A percentile compares a stretch with the other conserved stretches of the same genome.
These are phyloP conservation scores for Apiosordaria backusii DNA, from an alignment of 495 filamentous ascomycete species.

Conservation along the genomic window DNA sequence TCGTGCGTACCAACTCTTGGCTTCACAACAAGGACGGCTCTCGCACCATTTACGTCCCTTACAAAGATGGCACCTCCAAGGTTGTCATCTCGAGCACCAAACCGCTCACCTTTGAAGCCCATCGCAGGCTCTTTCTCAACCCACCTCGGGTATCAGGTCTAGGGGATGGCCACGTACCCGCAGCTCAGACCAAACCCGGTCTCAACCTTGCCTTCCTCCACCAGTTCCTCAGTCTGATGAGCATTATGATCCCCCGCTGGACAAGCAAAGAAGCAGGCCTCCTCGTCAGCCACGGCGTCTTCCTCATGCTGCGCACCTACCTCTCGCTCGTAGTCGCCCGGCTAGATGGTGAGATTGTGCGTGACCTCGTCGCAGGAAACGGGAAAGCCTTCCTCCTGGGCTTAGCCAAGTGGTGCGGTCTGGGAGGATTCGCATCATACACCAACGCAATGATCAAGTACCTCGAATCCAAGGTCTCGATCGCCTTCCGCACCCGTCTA, in stretches of 20 bases:
- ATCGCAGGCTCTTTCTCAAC: conserved; percentile 88
- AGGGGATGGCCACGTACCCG: conserved; percentile 76
- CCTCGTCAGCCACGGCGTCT: conserved; percentile 79
- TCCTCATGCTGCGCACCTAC: conserved; percentile 88
- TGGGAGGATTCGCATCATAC: conserved; percentile 73
- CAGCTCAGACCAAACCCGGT: conserved; percentile 86
- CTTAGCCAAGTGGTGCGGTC: conserved; percentile 68
- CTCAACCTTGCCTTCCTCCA: conserved; percentile 97
- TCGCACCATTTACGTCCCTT: conserved; percentile 89
- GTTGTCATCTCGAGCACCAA: conserved; percentile 94
- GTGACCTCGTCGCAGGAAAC: conserved; percentile 92
- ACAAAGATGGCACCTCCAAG: conserved; percentile 79
- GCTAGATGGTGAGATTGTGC: conserved; percentile 92
- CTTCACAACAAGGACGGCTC: conserved; percentile 90
- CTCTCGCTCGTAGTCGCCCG: conserved; percentile 89
- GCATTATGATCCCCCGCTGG: conserved; percentile 96
- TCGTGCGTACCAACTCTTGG: conserved; percentile 89
- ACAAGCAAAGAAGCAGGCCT: conserved; percentile 90
- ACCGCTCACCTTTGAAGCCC: conserved; percentile 90
- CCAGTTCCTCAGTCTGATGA: conserved; percentile 90
- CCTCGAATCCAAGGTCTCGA: conserved; percentile 94
- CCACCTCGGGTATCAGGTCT: conserved; percentile 75
- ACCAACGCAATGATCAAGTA: conserved; percentile 98
- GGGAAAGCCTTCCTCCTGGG: conserved; percentile 85
- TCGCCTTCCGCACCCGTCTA: conserved; percentile 92